A percentile compares a stretch with the other conserved stretches of the same genome.
Conservation (phyloP, 2,329 filamentous ascomycete species). For the Fusarium hostae region DNA sequence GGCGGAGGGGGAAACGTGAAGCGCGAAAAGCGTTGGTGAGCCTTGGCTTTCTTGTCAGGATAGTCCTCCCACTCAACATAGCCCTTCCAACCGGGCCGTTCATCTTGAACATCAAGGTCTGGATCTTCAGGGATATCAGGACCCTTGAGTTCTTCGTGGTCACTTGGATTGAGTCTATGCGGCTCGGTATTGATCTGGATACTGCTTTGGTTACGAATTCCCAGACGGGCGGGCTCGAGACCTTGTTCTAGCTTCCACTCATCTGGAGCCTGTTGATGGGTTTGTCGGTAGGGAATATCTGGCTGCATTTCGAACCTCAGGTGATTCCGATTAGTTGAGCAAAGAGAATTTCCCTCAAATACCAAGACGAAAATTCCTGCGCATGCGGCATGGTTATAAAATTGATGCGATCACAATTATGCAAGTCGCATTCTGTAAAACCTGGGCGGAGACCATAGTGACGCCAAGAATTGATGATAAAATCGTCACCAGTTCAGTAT, state of each 20-base stretch:
- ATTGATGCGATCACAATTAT: neutral
- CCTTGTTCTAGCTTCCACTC: constrained; percentile 67
- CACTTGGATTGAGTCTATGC: neutral
- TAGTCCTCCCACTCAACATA: constrained; percentile 78
- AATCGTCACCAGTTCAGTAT: neutral
- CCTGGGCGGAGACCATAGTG: neutral
- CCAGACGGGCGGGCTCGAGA: constrained; percentile 52
- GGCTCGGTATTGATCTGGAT: neutral
- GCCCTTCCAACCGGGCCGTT: constrained; percentile 51
- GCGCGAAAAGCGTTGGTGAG: constrained; percentile 59
- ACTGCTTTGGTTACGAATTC: constrained; percentile 11
- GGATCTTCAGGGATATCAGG: constrained; percentile 47
- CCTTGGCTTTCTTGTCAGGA: constrained; percentile 72
- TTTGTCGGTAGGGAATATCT: neutral
- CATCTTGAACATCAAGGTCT: constrained; percentile 37
- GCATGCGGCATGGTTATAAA: neutral
- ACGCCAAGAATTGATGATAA: constrained; percentile 3
- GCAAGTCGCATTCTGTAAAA: neutral
- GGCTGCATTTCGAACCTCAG: neutral
- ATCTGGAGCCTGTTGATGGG: constrained; percentile 46
- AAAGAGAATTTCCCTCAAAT: too few species aligned
- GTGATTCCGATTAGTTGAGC: fast-evolving
- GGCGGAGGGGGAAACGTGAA: constrained; percentile 52
- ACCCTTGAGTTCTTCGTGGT: neutral
- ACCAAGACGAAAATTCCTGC: neutral